Base-by-base conservation (phyloP, 2,329 filamentous ascomycete species). In the Herpotrichia juniperi region DNA sequence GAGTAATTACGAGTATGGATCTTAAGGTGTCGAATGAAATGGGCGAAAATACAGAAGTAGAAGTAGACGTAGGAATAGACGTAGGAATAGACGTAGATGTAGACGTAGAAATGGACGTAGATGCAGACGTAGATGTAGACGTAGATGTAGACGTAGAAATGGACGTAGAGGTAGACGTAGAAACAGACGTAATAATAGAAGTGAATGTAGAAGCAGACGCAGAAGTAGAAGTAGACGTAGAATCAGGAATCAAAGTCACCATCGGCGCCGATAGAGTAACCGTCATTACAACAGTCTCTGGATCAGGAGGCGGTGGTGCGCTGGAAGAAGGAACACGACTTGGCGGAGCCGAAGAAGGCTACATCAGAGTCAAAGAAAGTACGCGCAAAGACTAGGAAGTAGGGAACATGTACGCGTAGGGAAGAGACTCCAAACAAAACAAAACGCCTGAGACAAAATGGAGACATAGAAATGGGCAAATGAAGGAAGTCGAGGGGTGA, bases 281-380 rank as follows among this genome's bases (percentile, higher is more conserved):
- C 16, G 68, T 67, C 44, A 58, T 50, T 16, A 57, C 26, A 42
- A 71, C 57, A 46, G 67, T 73, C 56, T 59, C 50, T 56, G 65
- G 57, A 26, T 57, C 59, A 31, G 56, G 58, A 43, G 51, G 61
- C 32, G 56, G 56, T 40, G 57, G 50, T 51, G 54, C 62, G 40
- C 53, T 58, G 37, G 48, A 24, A 24, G 54, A 48, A 56, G 67
- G 54, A 53, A 54, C 51, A 47, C 62, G 59, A 59, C 49, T 67
- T 63, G 68, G 61, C 56, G 63, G 56, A 64, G 71, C 62, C 64
- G 66, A 58, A 51, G 61, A 55, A 55, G 67, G 67, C 72, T 74
- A 57, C 64, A 58, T 52, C 47, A 50, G 60, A 59, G 68, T 72
- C 67, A 74, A 72, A 69, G 46, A 49, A 51, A 35, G 40, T 28